Evolutionary conservation across 179 eudicot genomes (phyloP), one percentile per base, ranked within the genome.

Genomic region (Heliamphora ciliata): DNA sequence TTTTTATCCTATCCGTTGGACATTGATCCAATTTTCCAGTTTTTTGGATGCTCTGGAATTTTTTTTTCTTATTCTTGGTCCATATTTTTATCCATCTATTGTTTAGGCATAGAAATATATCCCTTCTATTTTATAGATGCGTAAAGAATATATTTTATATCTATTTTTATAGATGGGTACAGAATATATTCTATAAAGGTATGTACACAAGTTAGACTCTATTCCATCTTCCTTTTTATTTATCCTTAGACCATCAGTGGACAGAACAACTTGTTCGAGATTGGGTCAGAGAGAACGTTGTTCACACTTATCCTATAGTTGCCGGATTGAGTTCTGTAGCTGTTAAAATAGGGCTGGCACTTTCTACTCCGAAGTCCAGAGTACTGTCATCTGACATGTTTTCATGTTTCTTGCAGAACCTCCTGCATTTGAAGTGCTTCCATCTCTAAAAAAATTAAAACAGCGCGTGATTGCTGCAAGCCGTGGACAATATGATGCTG

Each of bases 381-480:
- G 60, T 4, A 83, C 74, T 17, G 54, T 78, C n/a, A 65, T 46
- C 40, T 86, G 58, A 80, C 61, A 65, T 6, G 72, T 47, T 71
- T 60, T 65, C 48, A 2, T 8, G 10, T 78, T 47, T 63, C 48
- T 78, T 75, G 82, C 91, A 96, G 99, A 96, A 85, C 83, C 87
- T 60, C 97, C 99, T 82, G 99, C 99, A 64, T 96, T 96, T 89
- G 96, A 92, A 88, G 97, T 96, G 79, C 96, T 96, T 60, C 98
- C 99, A 81, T 91, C 94, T 83, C 89, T 96, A 6, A 91, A 91
- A 82, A 90, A 90, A 88, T 87, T 96, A 84, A 96, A 91, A 76
- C 94, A 94, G 75, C 98, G 97, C 5, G 79, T 96, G 74, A 78
- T 83, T 81, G 95, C 97, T 13, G 98, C 98, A 67, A 90, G 98